Evolutionary conservation across 192 early-diverging fungal genomes (phyloP).

Genomic region (Backusella westeae): DNA sequence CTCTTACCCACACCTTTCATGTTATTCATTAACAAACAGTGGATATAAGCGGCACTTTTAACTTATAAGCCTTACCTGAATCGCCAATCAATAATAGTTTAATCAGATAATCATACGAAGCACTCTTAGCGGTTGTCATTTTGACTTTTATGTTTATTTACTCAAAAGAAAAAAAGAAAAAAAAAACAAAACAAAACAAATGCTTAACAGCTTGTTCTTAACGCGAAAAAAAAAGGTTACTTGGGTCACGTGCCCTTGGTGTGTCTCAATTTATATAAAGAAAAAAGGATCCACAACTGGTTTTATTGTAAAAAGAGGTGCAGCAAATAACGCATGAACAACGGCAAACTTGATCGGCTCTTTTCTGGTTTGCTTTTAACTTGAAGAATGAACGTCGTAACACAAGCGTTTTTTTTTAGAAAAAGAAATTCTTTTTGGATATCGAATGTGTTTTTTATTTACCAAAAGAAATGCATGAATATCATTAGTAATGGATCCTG

Average conservation of each 20-base stretch:
- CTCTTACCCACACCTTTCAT: constrained; percentile 90
- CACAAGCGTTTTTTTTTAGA: not conserved
- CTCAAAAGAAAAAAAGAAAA: not conserved
- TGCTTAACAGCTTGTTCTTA: not conserved
- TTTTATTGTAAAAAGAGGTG: not conserved
- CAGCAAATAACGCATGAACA: not conserved
- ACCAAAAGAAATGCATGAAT: not conserved
- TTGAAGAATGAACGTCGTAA: not conserved
- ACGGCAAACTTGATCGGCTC: not conserved
- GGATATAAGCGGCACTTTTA: not conserved
- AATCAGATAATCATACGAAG: constrained; percentile 99
- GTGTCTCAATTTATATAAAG: not conserved
- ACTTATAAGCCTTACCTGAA: constrained; percentile 66
- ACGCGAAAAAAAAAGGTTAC: not conserved
- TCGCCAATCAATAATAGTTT: constrained; percentile 98
- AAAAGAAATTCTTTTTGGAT: not conserved
- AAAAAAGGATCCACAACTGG: not conserved
- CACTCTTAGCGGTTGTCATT: constrained; percentile 64
- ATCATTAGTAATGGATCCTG: not conserved
- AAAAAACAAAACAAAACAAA: not conserved
- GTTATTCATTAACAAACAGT: not conserved
- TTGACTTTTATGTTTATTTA: constrained; percentile 8
- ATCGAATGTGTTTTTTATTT: not conserved
- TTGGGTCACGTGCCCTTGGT: not conserved
- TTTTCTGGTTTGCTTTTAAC: not conserved